These are phyloP conservation scores for Bretziella fagacearum DNA, from an alignment of 2,329 filamentous ascomycete genomes.

Conservation along the genomic window DNA sequence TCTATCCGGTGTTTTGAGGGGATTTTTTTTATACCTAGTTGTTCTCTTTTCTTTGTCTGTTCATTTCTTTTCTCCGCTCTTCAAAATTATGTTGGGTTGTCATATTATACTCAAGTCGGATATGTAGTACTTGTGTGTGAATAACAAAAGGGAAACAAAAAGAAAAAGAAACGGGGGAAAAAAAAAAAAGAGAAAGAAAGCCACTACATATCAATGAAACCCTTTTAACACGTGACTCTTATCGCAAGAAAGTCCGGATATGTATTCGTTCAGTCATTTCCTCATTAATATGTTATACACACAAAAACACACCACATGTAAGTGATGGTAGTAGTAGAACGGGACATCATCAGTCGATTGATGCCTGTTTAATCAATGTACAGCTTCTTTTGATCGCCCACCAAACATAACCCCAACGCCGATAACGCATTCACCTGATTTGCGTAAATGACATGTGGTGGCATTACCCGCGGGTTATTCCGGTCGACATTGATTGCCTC, in stretches of 20 bases:
- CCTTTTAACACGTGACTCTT: background rate
- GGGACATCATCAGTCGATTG: too few relatives aligned
- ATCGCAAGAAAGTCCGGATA: background rate
- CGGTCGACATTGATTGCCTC: constrained; percentile 34
- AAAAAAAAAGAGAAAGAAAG: constrained; percentile 4
- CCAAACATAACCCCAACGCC: constrained; percentile 45
- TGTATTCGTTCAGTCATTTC: background rate
- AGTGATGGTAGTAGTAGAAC: too few relatives aligned
- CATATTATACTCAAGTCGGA: too few relatives aligned
- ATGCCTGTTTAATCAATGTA: constrained; percentile 42
- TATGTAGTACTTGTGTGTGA: too few relatives aligned
- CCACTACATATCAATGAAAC: background rate
- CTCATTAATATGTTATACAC: background rate
- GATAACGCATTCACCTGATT: constrained; percentile 50
- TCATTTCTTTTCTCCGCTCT: too few relatives aligned
- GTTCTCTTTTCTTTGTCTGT: too few relatives aligned
- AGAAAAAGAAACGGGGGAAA: too few relatives aligned
- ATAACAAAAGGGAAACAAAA: too few relatives aligned
- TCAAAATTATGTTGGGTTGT: too few relatives aligned
- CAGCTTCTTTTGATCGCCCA: constrained; percentile 47
- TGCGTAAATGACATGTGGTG: constrained; percentile 63
- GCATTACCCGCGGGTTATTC: constrained; percentile 84
- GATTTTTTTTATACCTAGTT: too few relatives aligned
- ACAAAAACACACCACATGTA: background rate
- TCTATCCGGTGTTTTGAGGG: too few relatives aligned